A percentile compares a stretch with the other conserved stretches of the same genome.
Evolutionary conservation across 495 filamentous ascomycete genomes (phyloP).

Genomic region (Aspergillus homomorphus): DNA sequence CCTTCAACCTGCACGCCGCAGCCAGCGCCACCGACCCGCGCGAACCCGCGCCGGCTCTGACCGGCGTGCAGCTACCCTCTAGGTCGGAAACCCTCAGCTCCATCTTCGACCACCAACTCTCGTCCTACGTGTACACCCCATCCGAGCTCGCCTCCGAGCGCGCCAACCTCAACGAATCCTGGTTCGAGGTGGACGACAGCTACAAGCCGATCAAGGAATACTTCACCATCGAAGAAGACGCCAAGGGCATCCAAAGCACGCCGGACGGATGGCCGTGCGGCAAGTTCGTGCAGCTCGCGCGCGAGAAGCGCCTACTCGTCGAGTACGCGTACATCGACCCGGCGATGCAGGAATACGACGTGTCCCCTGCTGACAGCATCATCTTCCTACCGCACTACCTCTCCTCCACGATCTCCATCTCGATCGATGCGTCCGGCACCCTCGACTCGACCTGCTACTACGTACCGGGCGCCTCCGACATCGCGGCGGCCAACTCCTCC

Average conservation of each 20-base stretch:
- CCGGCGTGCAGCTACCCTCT: constrained; percentile 35
- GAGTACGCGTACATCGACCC: constrained; percentile 56
- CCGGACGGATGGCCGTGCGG: constrained; percentile 62
- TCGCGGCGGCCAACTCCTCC: constrained; percentile 52
- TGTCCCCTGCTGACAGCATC: constrained; percentile 33
- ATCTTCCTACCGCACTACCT: constrained; percentile 47
- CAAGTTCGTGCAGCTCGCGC: constrained; percentile 52
- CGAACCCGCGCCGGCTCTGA: constrained; percentile 36
- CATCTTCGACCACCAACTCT: constrained; percentile 38
- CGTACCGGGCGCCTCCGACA: constrained; percentile 27
- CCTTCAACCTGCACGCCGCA: constrained; percentile 60
- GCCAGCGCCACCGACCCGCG: constrained; percentile 35
- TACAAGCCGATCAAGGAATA: constrained; percentile 52
- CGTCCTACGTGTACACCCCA: constrained; percentile 53
- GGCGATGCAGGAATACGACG: constrained; percentile 53
- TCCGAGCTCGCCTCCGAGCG: constrained; percentile 45
- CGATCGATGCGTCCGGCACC: constrained; percentile 30
- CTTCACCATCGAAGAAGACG: constrained; percentile 39
- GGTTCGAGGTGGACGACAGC: constrained; percentile 47
- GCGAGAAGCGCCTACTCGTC: constrained; percentile 48
- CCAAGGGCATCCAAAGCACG: constrained; percentile 43
- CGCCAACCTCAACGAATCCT: constrained; percentile 55
- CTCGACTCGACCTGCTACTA: constrained; percentile 53
- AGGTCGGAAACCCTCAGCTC: constrained; percentile 30
- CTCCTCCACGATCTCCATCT: constrained; percentile 24